Conservation (phyloP, 2,329 filamentous ascomycete species). For the Fusarium circinatum region DNA sequence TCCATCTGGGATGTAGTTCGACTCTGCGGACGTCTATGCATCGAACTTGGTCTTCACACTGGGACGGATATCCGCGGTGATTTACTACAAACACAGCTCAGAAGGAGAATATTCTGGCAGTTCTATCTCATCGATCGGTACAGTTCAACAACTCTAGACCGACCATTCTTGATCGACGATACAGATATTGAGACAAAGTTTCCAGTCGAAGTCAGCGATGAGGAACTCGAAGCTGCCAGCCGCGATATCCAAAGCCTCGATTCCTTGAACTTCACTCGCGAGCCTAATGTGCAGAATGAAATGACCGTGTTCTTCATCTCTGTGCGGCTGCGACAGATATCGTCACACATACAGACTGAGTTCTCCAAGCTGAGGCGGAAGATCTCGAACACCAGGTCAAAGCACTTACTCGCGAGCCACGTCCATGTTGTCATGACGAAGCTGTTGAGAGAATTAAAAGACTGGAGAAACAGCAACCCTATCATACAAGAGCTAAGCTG, state of each 20-base stretch:
- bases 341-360: conserved; percentile 51
- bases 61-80: background rate
- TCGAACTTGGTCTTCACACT: conserved; percentile 28
- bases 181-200: conserved; percentile 24
- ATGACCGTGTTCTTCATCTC: conserved; percentile 50
- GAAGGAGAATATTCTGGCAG: conserved; percentile 36
- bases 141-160: conserved; percentile 27
- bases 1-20: conserved; percentile 33
- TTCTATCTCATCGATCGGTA: conserved; percentile 37
- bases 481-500: conserved; percentile 47
- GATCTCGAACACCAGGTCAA: background rate
- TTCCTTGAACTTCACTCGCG: background rate
- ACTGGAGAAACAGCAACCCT: conserved; percentile 50
- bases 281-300: background rate
- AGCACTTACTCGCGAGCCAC: conserved; percentile 23
- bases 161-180: conserved; percentile 30
- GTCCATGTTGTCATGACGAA: conserved; percentile 43
- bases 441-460: conserved; percentile 48
- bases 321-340: conserved; percentile 52
- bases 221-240: conserved; percentile 16
- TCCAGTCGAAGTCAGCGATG: conserved; percentile 24
- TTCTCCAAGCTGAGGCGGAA: conserved; percentile 35
- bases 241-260: background rate
- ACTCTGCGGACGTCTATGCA: conserved; percentile 30
- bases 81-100: conserved; percentile 23